Conservation (phyloP, 106 monocot genomes). For the Dendrobium officinale region DNA sequence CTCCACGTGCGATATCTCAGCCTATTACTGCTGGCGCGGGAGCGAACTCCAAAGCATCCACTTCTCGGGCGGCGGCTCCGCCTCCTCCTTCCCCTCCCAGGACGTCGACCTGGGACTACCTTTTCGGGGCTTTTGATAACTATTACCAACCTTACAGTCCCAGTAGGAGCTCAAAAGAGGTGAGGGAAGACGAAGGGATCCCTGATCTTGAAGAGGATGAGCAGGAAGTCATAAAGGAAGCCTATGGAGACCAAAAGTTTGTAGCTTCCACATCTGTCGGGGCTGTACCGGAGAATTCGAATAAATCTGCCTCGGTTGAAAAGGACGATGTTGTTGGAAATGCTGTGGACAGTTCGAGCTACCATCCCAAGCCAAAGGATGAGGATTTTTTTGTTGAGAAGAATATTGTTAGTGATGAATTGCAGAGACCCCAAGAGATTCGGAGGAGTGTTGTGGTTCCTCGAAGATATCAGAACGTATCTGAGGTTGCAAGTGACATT, state of each 20-base stretch:
- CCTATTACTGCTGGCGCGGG: background rate
- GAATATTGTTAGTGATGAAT: slow-evolving; percentile 38
- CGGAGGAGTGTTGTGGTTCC: slow-evolving; percentile 17
- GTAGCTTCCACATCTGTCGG: slow-evolving; percentile 22
- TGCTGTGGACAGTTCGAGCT: slow-evolving; percentile 14
- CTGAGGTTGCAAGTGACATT: slow-evolving; percentile 35
- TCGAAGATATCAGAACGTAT: slow-evolving; percentile 11
- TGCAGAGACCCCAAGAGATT: slow-evolving; percentile 10
- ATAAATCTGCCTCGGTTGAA: slow-evolving; percentile 4
- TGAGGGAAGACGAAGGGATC: slow-evolving; percentile 92
- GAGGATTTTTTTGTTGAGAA: slow-evolving; percentile 46
- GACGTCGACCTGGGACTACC: slow-evolving; percentile 75
- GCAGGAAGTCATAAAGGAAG: slow-evolving; percentile 65
- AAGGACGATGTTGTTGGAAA: slow-evolving; percentile 19
- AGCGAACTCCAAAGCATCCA: slow-evolving; percentile 2
- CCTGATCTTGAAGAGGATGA: slow-evolving; percentile 85
- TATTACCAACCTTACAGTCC: slow-evolving; percentile 54
- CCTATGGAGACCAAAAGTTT: slow-evolving; percentile 50
- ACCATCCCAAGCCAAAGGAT: slow-evolving; percentile 10
- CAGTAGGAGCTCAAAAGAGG: slow-evolving; percentile 70
- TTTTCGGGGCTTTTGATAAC: slow-evolving; percentile 44
- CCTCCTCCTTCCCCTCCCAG: slow-evolving; percentile 78
- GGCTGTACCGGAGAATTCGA: background rate
- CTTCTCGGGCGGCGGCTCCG: slow-evolving; percentile 26
- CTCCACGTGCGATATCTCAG: slow-evolving; percentile 18